Base-by-base conservation (phyloP, 2,329 filamentous ascomycete genomes). In the Lasiodiplodia citricola region DNA sequence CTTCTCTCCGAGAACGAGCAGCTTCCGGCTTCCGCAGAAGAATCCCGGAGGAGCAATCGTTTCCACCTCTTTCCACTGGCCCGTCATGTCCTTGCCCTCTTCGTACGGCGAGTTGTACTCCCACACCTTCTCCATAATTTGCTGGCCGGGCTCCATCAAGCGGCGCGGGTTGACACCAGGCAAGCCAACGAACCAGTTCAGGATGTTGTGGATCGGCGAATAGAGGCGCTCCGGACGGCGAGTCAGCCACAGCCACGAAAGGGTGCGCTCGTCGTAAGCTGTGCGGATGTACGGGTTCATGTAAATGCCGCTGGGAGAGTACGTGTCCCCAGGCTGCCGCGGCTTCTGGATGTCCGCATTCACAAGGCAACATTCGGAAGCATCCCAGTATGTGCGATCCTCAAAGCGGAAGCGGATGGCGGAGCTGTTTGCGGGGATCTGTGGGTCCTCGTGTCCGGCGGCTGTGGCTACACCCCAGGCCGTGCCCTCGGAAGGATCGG, bases 251-350 rank as follows among this genome's bases (percentile, higher is more conserved):
- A 93, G 82, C 86, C 87, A 90, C 0, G 80, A 80, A 10, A 91
- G 83, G 0, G 88, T 87, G 4, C 75, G 75, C 37, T 82, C 79
- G 57, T 87, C 85, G 76, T 94, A 93, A 1, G 91, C 88, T 4
- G 92, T 90, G 21, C 91, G 87, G 54, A 94, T 86, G 74, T 87
- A 93, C 0, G 91, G 91, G 75, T 94, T 94, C 83, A 93, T 87
- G 75, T 88, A 93, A 64, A 92, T 89, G 2, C 87, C 88, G n/a
- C 80, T 81, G 2, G 74, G 78, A 56, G 74, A 66, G 60, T 52
- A 60, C 8, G 57, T 56, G 25, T 35, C 66, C 44, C n/a, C 68
- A 51, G 44, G 70, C 64, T 58, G 38, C 50, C 73, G 75, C 25
- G 71, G 76, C 63, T 76, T 75, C 62, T 75, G 77, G 41, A 85